A percentile compares a stretch with the other conserved stretches of the same genome.
These are phyloP conservation scores for Penicillium canescens DNA, from an alignment of 495 filamentous ascomycete genomes.

Conservation along the genomic window DNA sequence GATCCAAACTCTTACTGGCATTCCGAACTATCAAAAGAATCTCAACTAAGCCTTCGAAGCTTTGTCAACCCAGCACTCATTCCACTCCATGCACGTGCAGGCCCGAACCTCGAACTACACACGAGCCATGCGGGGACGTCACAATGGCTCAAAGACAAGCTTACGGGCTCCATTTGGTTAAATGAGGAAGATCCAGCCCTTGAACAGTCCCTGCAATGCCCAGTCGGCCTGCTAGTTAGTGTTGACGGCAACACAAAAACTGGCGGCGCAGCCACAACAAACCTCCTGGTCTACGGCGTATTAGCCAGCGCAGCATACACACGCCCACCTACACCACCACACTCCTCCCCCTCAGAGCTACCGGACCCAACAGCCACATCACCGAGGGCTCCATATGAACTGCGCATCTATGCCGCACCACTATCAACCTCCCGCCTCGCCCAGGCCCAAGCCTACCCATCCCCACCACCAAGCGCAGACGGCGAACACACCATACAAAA, in stretches of 20 bases:
- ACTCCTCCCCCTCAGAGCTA: conserved; percentile 40
- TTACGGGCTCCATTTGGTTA: conserved; percentile 35
- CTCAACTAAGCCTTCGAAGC: conserved; percentile 39
- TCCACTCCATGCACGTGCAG: conserved; percentile 50
- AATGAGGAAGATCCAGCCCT: conserved; percentile 34
- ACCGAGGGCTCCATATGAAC: conserved; percentile 23
- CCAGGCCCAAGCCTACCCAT: conserved; percentile 37
- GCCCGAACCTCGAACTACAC: conserved; percentile 51
- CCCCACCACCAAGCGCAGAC: conserved; percentile 29
- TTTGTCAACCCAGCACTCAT: conserved; percentile 50
- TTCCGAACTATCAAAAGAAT: conserved; percentile 37
- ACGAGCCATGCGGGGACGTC: conserved; percentile 34
- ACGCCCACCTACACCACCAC: conserved; percentile 48
- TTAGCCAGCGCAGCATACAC: conserved; percentile 32
- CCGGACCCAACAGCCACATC: conserved; percentile 8
- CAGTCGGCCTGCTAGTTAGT: conserved; percentile 40
- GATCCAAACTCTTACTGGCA: conserved; percentile 40
- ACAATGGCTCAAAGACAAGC: conserved; percentile 44
- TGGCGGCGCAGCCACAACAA: conserved; percentile 38
- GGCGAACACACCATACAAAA: conserved; percentile 11
- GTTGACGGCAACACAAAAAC: conserved; percentile 26
- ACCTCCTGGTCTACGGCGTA: conserved; percentile 57
- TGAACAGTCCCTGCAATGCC: conserved; percentile 39
- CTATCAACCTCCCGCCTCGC: conserved; percentile 33
- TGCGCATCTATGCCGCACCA: conserved; percentile 45